Percentiles rank a stretch among this genome's conserved stretches.
phyloP scores from a whole-genome alignment of 306 rosid genomes.

The Citrullus colocynthis region DNA sequence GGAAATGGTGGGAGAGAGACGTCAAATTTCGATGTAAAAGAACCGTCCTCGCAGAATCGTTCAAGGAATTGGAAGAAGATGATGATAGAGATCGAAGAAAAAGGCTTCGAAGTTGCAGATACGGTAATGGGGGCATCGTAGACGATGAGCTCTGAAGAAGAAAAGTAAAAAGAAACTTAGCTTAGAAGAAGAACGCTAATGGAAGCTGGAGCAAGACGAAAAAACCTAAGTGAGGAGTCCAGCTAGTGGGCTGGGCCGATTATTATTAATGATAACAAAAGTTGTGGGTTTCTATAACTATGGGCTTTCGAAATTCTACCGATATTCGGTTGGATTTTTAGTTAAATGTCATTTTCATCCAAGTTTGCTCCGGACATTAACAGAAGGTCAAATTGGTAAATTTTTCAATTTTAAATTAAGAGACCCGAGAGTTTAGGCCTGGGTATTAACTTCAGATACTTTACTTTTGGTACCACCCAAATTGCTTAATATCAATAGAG shows the following conservation, averaged over 20 bases:
- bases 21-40: constrained; percentile 4
- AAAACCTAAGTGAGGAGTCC: constrained; percentile 2
- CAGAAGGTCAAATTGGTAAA: no score
- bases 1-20: constrained; percentile 16
- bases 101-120: constrained; percentile 44
- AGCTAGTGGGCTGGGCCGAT: neutral
- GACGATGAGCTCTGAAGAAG: neutral
- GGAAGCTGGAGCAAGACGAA: neutral
- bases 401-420: no score
- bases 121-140: constrained; percentile 47
- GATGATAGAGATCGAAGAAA: constrained; percentile 29
- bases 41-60: neutral
- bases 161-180: neutral
- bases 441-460: no score
- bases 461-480: no score
- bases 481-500: no score
- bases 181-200: neutral
- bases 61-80: constrained; percentile 14
- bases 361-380: no score
- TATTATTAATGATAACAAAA: no score
- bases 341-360: no score
- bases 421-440: no score
- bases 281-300: no score
- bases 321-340: no score
- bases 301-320: no score